Evolutionary conservation across 805 yeast species (phyloP), one percentile per base, ranked within the genome.

Genomic region (Sugiyamaella lignohabitans): DNA sequence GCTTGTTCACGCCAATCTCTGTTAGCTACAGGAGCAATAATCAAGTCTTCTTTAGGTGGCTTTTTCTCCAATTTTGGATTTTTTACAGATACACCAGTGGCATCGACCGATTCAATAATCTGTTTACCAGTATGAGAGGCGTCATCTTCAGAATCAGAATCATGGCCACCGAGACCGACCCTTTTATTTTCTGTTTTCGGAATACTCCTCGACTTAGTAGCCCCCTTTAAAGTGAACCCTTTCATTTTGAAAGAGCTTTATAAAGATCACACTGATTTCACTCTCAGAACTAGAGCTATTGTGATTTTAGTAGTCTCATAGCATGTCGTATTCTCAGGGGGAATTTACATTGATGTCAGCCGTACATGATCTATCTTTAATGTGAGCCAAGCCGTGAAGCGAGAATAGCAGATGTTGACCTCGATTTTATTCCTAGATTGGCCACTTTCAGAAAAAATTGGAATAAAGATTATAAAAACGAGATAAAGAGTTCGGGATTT

Each of bases 1-100:
- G 32, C 32, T 16, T 43, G 47, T 6, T 40, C 46, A 10, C 46
- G 20, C 57, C 57, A 54, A 40, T 52, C 36, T 38, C 45, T 38
- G 30, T 53, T 53, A 10, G 52, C 43, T 10, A 38, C 29, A 3
- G 54, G 45, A 6, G 16, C 23, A 19, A 53, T 53, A 5, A 51
- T 47, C n/a, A 50, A 45, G 21, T 52, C 53, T 17, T 30, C 16
- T 22, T 42, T 38, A 6, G 30, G 30, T 6, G 30, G 11, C 38
- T 35, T 14, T 11, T 35, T 11, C 21, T 17, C 21, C 21, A 18
- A 8, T 18, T 35, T 35, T 6, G 18, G 5, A 35, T 35, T 35
- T 35, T 11, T 18, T 27, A 8, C 32, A 27, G 14, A 8, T 8
- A 27, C 32, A 27, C 32, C 32, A 8, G 8, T 27, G 8, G 8